phyloP scores from a whole-genome alignment of 176 grass and related monocot species.

The Hyparrhenia diplandra region DNA sequence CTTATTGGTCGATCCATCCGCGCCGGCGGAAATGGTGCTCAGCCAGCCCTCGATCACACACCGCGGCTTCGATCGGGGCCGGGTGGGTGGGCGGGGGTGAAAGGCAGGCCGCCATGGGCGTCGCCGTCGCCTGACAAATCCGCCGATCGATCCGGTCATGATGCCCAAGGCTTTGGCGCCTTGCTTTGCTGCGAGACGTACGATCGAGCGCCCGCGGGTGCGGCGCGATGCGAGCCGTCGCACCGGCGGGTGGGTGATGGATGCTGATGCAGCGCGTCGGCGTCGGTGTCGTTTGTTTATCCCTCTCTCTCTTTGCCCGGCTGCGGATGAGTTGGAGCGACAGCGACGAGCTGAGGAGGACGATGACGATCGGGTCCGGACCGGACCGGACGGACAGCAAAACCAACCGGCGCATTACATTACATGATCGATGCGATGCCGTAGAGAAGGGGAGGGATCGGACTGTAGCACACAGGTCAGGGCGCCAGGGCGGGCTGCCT shows the following conservation, averaged over 20 bases:
- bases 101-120: not conserved
- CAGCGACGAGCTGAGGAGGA: not conserved
- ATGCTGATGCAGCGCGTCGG: not conserved
- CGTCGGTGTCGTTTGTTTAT: not conserved
- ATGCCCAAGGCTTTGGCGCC: not conserved
- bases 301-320: not conserved
- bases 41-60: not conserved
- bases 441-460: not conserved
- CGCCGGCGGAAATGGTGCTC: not conserved
- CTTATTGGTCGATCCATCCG: not conserved
- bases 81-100: not conserved
- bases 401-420: no score
- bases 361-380: not conserved
- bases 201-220: no score
- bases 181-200: not conserved
- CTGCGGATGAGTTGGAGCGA: not conserved
- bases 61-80: not conserved
- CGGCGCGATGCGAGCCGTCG: not conserved
- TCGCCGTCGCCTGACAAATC: conserved; percentile 19
- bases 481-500: not conserved
- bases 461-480: not conserved
- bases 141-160: not conserved
- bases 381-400: no score
- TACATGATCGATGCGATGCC: not conserved
- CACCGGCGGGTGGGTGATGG: not conserved